Evolutionary conservation across 2,329 filamentous ascomycete species (phyloP), one percentile per base, ranked within the genome.

Genomic region (Pseudocercospora crystallina): DNA sequence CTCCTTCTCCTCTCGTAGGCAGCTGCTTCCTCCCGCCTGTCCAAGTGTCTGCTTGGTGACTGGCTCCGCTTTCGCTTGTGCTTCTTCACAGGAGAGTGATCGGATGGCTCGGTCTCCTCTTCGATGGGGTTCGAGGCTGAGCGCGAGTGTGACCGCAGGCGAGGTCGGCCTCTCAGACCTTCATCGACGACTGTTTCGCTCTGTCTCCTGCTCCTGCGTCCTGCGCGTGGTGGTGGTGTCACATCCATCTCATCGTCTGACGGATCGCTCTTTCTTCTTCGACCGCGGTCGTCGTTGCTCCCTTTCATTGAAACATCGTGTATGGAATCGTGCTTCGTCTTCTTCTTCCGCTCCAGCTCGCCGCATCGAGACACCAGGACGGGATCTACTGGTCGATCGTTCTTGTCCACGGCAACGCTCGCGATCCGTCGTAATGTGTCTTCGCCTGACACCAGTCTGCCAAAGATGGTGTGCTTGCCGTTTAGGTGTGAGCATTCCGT

Each of bases 401-500:
- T 55, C 30, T 65, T 64, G 58, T 72, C 71, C 8, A 72, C 69
- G 3, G 56, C 51, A 8, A 73, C 66, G 37, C 65, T 65, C 8
- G 69, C 63, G 48, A 73, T 69, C 13, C 61, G 61, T 32, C 59
- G 47, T 30, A 73, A 59, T 12, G 63, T 60, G 14, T 69, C 61
- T 45, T 71, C 56, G n/a, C 69, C 71, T 2, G 65, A 60, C 1
- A 73, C 66, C 4, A 74, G 30, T 38, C 62, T 63, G 12, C 70
- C 71, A 42, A 74, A 73, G 36, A 73, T 65, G 20, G 71, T 73
- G 58, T 74, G 71, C 58, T 73, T 73, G 14, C 60, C 65, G 47
- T 71, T 71, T 49, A 74, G 57, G 51, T 74, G 71, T 8, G 62
- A 59, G 53, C 68, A 71, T 14, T 66, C 58, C 15, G 68, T 67